These are phyloP conservation scores for Penicillium janthinellum DNA, from an alignment of 2,329 filamentous ascomycete genomes.

Conservation along the genomic window DNA sequence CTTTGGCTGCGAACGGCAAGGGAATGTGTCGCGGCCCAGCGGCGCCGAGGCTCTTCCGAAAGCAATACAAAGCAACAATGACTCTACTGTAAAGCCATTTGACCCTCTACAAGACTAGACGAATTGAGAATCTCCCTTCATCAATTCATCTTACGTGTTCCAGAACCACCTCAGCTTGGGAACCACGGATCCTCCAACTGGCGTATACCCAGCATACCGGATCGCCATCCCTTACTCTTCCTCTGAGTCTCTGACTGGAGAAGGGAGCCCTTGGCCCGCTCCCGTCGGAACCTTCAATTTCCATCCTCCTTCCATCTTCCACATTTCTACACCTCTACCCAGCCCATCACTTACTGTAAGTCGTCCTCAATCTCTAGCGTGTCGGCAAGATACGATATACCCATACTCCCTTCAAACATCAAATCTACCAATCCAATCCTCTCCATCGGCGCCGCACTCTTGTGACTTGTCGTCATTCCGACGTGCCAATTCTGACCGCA, in stretches of 20 bases:
- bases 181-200: conserved; percentile 17
- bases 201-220: conserved; percentile 13
- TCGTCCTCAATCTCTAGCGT: neutral
- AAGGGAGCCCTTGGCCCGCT: conserved; percentile 18
- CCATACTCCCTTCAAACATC: neutral
- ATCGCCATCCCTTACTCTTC: conserved; percentile 15
- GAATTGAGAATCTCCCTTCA: neutral
- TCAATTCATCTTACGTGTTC: conserved; percentile 3
- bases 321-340: neutral
- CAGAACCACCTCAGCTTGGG: conserved; percentile 8
- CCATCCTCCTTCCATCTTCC: conserved; percentile 12
- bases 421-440: neutral
- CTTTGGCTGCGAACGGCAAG: conserved; percentile 5
- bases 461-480: conserved; percentile 14
- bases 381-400: neutral
- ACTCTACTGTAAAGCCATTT: neutral
- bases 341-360: conserved; percentile 8
- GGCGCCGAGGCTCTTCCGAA: neutral
- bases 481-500: conserved; percentile 17
- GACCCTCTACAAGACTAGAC: neutral
- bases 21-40: conserved; percentile 1
- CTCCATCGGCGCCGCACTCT: neutral
- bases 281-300: conserved; percentile 15
- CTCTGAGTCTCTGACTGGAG: neutral
- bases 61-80: neutral